Evolutionary conservation across 805 yeast genomes (phyloP).

Genomic region (Kodamaea leandrae): DNA sequence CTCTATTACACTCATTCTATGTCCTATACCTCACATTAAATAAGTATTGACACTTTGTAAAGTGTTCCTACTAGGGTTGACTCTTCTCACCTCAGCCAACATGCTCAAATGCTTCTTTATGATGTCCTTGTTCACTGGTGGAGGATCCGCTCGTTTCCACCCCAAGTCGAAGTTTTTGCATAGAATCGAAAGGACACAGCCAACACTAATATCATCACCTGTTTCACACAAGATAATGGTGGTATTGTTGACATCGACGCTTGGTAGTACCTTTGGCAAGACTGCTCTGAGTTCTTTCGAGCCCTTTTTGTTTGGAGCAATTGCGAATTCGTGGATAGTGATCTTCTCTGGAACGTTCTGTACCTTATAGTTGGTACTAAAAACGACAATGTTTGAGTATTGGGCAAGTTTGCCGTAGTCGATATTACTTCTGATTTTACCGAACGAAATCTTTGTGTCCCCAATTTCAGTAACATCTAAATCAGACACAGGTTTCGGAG

Average conservation of each 20-base stretch:
- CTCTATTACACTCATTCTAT: neutral
- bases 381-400: slow-evolving; percentile 20
- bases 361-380: slow-evolving; percentile 21
- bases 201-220: slow-evolving; percentile 66
- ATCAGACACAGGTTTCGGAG: neutral
- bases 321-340: slow-evolving; percentile 14
- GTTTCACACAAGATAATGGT: slow-evolving; percentile 54
- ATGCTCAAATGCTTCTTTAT: slow-evolving; percentile 56
- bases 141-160: slow-evolving; percentile 31
- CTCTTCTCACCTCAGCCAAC: slow-evolving; percentile 46
- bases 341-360: neutral
- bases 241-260: slow-evolving; percentile 17
- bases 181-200: slow-evolving; percentile 53
- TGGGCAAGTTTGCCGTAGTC: neutral
- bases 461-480: slow-evolving; percentile 3
- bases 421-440: slow-evolving; percentile 1
- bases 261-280: slow-evolving; percentile 43
- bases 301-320: slow-evolving; percentile 56
- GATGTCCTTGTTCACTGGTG: slow-evolving; percentile 45
- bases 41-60: slow-evolving; percentile 65
- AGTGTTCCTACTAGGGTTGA: slow-evolving; percentile 77
- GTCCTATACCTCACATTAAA: slow-evolving; percentile 4
- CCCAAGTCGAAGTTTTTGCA: slow-evolving; percentile 42
- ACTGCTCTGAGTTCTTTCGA: slow-evolving; percentile 54
- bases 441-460: slow-evolving; percentile 6